Base-by-base conservation (phyloP, 2,329 filamentous ascomycete genomes). In the Monosporascus sp. region DNA sequence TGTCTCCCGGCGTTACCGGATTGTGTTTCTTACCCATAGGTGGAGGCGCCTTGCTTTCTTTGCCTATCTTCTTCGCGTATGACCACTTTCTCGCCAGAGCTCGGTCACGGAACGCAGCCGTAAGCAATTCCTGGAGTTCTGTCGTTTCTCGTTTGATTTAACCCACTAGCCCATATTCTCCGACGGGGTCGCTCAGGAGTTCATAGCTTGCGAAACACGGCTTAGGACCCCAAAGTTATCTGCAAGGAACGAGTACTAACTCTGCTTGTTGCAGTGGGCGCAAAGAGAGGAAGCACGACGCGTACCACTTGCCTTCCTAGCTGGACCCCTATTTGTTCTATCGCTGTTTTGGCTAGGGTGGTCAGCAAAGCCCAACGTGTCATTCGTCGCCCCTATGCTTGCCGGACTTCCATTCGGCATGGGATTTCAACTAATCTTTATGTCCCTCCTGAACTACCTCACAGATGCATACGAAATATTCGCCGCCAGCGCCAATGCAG, bases 11-110 rank as follows among this genome's bases (percentile, higher is more conserved):
- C 20, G 75, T 83, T 27, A 81, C 83, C 34, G 87, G 87, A 1
- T 75, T 91, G 2, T 76, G 83, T 5, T 91, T 88, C 69, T 74
- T 91, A 7, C 81, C 86, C 31, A 84, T 92, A 52, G 84, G 83
- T 47, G 71, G 81, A 7, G 88, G 88, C 24, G 80, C 83, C 31
- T 58, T 80, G 40, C 66, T 87, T 9, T 78, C 82, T 2, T 74
- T 86, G 2, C 72, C 76, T 8, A 71, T 88, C 41, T 89, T 88
- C 64, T 79, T 87, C 49, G 71, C 69, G 45, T 92, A 85, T 78
- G 88, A 91, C 64, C 66, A 65, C 19, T 74, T 83, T 47, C 77
- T 90, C 31, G 70, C 73, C 3, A 74, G 74, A 47, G 82, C 83
- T 3, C 75, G 79, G 58, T 67, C 68, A 11, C 66, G 68, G 9